Evolutionary conservation across 192 early-diverging fungal genomes (phyloP), one percentile per base, ranked within the genome.

Genomic region (Coemansia sp.): DNA sequence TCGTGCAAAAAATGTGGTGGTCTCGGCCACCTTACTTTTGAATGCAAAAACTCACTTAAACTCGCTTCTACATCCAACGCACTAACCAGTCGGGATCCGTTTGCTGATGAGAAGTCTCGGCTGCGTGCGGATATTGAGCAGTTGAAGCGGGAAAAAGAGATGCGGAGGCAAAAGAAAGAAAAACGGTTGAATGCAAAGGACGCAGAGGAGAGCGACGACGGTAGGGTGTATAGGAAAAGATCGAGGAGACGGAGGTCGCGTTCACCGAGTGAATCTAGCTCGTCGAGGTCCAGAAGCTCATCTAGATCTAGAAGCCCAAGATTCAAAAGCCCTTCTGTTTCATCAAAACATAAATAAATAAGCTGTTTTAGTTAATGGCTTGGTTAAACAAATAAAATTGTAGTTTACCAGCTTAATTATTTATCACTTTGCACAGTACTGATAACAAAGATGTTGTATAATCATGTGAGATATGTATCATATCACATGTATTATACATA

Each of bases 1-100:
- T 59, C 72, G n/a, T 82, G 81, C 62, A 74, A 72, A 25, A 82
- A 78, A 36, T 82, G 81, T 64, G 75, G 75, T 10, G 69, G 81
- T 11, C 64, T 75, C 47, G 81, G 81, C 9, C 81, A 82, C 38
- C 69, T 82, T 14, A 82, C 81, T 5, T 78, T 69, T 57, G 81
- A 82, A 22, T 82, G 81, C 58, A 77, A 77, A 25, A 82, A 82
- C 72, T 66, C 61, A 22, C 36, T 82, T 53, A 71, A 69, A 42
- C 8, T 82, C 2, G 62, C 59, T 19, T 37, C 72, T 12, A 19
- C 48, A 5, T 26, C 34, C 57, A 69, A 62, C 17, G 47, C 60
- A 5, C 49, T 55, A 9, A 48, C 48, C 28, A 19, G 36, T 10
- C 55, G 53, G 3, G 77, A 79, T 31, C 60, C 59, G 31, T 65